Evolutionary conservation across 345 rosid genomes (phyloP).

Genomic region (Adansonia digitata): DNA sequence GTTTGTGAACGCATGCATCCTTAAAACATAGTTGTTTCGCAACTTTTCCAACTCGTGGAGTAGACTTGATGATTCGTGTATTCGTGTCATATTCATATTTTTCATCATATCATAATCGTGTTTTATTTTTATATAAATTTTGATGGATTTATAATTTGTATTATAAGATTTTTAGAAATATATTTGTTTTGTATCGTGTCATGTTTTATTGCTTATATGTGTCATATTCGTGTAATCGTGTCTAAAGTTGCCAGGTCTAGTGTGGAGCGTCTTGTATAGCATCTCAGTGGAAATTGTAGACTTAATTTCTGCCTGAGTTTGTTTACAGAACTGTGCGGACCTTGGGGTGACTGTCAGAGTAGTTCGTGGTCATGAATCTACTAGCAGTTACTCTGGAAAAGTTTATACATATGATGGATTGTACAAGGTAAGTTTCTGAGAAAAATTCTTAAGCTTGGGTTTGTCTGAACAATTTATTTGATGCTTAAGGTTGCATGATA

Average conservation of each 20-base stretch:
- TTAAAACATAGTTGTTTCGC: background rate
- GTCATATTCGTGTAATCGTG: too few species aligned
- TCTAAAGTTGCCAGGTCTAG: too few species aligned
- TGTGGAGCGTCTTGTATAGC: background rate
- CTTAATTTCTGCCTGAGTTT: constrained; percentile 8
- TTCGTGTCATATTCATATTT: too few species aligned
- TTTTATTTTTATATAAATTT: too few species aligned
- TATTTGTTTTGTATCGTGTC: too few species aligned
- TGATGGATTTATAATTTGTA: too few species aligned
- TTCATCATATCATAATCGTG: too few species aligned
- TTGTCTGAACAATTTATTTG: background rate
- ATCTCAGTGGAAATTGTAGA: background rate
- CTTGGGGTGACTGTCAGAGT: constrained; percentile 70
- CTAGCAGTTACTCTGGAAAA: constrained; percentile 60
- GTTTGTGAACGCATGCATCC: background rate
- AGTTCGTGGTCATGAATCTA: constrained; percentile 68
- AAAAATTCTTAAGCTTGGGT: background rate
- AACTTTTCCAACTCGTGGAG: background rate
- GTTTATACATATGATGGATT: constrained; percentile 91
- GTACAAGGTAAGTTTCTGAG: constrained; percentile 51
- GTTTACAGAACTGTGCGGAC: constrained; percentile 66
- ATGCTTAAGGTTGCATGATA: background rate
- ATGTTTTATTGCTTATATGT: too few species aligned
- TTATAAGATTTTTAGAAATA: too few species aligned
- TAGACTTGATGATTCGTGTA: too few species aligned